A percentile compares a stretch with the other conserved stretches of the same genome.
phyloP scores from a whole-genome alignment of 2,329 filamentous ascomycete species.

The Ophiostoma tasmaniense region DNA sequence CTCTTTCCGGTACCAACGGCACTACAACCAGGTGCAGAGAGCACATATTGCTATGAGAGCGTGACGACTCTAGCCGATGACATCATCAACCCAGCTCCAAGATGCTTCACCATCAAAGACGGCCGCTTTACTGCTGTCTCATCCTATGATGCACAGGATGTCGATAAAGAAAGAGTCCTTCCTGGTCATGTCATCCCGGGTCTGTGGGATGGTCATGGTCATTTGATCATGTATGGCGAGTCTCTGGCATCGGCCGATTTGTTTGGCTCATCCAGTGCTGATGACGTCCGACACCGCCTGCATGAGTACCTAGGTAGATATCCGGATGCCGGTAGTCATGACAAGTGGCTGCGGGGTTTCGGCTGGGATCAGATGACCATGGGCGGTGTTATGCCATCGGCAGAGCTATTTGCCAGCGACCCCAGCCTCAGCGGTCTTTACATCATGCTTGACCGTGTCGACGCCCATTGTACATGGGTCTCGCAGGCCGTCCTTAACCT shows the following conservation, averaged over 20 bases:
- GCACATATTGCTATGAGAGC: conserved; percentile 36
- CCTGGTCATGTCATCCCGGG: conserved; percentile 55
- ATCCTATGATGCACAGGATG: conserved; percentile 26
- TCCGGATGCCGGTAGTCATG: conserved; percentile 37
- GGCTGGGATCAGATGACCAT: conserved; percentile 64
- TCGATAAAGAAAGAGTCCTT: conserved; percentile 22
- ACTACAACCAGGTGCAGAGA: background rate
- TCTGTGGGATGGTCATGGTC: conserved; percentile 63
- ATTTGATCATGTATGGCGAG: conserved; percentile 57
- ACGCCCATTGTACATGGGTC: conserved; percentile 63
- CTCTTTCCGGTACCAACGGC: background rate
- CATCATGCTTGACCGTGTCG: conserved; percentile 62
- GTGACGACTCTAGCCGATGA: conserved; percentile 34
- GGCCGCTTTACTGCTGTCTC: conserved; percentile 46
- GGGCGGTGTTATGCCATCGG: conserved; percentile 51
- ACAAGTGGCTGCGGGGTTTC: conserved; percentile 54
- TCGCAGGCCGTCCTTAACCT: conserved; percentile 55
- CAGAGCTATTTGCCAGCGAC: conserved; percentile 42
- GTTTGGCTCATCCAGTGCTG: conserved; percentile 48
- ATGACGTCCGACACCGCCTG: conserved; percentile 46
- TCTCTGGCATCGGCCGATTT: conserved; percentile 58
- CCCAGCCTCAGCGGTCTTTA: conserved; percentile 43
- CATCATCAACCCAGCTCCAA: conserved; percentile 25
- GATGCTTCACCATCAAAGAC: conserved; percentile 47
- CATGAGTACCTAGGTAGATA: conserved; percentile 42